Evolutionary conservation across 2,329 filamentous ascomycete genomes (phyloP), one percentile per base, ranked within the genome.

Genomic region (Fusarium sp.): DNA sequence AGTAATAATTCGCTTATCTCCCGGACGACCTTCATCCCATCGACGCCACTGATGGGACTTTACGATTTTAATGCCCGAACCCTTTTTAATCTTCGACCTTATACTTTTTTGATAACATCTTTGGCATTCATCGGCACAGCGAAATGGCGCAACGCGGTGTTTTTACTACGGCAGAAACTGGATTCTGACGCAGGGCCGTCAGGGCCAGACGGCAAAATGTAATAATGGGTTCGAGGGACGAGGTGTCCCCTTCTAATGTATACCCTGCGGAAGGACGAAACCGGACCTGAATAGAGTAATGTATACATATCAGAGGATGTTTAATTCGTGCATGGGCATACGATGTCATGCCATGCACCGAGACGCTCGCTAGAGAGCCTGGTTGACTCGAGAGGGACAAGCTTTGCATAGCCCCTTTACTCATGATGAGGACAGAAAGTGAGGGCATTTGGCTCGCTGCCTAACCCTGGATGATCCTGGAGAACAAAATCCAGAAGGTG

Each of bases 101-200:
- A 72, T 63, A 70, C 72, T 66, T 68, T 68, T 76, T 60, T 58
- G 44, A 57, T 61, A 73, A 77, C 73, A 78, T 79, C 77, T 80
- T 80, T 79, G 77, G 76, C 77, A 78, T 80, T 80, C 76, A 78
- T 78, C 74, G 74, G 76, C 78, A 81, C 77, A 80, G 79, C 79
- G 79, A 80, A 66, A 71, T 68, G 79, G 79, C 79, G 79, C 77
- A 80, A 75, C 58, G 67, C 69, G 76, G 70, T 75, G 70, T 74
- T 76, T 31, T 78, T 69, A 69, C 75, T 57, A 66, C 53, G 49
- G 56, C 68, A 66, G 69, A 71, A 57, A 64, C 68, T 62, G 64
- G 71, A 67, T 64, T 74, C 74, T 71, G 74, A 66, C 75, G 72
- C 71, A 70, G 66, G 67, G 69, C 66, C 69, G 73, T 74, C 72